Evolutionary conservation across 352 stramenopile species (phyloP), one percentile per base, ranked within the genome.

Genomic region (Globisporangium apiculatum): DNA sequence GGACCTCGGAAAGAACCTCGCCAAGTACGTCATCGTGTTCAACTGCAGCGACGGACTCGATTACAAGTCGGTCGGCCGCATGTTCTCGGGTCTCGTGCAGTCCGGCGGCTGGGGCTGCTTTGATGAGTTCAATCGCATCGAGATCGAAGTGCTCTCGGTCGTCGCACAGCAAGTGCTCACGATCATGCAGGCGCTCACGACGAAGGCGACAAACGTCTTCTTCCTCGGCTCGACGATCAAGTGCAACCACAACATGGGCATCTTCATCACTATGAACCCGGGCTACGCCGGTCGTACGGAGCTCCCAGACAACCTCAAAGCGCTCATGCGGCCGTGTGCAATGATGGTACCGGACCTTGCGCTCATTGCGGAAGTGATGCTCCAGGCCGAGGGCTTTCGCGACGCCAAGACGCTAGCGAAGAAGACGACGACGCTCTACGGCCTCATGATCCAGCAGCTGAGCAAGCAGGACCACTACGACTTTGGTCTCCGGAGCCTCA

Each of bases 121-220:
- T 49, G 92, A 98, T 69, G 92, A 98, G 63, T 98, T 98, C 65
- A 98, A 98, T 58, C 87, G 92, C n/a, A 98, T 98, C 55, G 93
- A 98, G 64, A 97, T 98, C 38, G 92, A 98, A 60, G 92, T 98
- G 49, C 65, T 98, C 5, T 97, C 90, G 7, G 92, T 98, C 24
- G 89, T 98, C 3, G 92, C 92, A 17, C 91, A 96, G 51, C 88
- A 97, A 54, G 86, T 97, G 45, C 57, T 96, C 42, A 95, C 84
- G 6, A 96, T 97, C 62, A 90, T 95, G 76, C 83, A 95, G 55
- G 88, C 88, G 17, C 71, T 95, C 5, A 86, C 82, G 38, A 68
- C 79, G 49, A 87, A 90, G 49, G 75, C 89, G 57, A 71, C 69
- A 0, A 72, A 85, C 17, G 58, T 97, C 40, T 82, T 89, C 68